Conservation (phyloP, 768 basidiomycete genomes). For the Gloeostereum incarnatum region DNA sequence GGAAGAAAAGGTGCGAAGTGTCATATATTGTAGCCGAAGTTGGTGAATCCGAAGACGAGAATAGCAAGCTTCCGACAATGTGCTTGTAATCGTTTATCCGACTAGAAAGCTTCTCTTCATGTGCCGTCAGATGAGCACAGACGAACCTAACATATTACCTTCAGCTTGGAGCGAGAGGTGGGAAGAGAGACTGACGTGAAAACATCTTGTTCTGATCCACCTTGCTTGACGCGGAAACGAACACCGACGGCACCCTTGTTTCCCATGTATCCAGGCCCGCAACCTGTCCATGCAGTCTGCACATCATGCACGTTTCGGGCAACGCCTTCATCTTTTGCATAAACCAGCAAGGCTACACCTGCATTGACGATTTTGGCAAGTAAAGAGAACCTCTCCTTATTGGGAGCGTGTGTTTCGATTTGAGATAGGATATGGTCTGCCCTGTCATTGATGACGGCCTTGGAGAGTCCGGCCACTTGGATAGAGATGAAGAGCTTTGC, state of each 20-base stretch:
- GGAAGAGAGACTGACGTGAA: conserved; percentile 62
- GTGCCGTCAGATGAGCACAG: conserved; percentile 85
- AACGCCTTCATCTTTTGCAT: conserved; percentile 64
- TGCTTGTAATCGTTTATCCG: conserved; percentile 75
- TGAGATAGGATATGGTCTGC: conserved; percentile 66
- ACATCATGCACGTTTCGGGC: conserved; percentile 54
- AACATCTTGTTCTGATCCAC: conserved; percentile 51
- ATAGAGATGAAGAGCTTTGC: not conserved
- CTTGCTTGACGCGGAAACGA: conserved; percentile 61
- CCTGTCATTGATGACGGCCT: conserved; percentile 56
- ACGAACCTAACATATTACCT: conserved; percentile 63
- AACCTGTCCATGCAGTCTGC: conserved; percentile 69
- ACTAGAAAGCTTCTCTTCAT: conserved; percentile 50
- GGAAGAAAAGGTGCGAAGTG: conserved; percentile 85
- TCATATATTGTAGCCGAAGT: conserved; percentile 58
- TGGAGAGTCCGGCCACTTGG: conserved; percentile 72
- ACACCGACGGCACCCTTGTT: conserved; percentile 95
- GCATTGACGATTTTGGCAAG: conserved; percentile 78
- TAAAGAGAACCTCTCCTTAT: conserved; percentile 68
- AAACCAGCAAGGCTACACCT: conserved; percentile 83
- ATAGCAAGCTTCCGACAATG: conserved; percentile 76
- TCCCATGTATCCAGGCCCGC: conserved; percentile 70
- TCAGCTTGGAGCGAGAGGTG: conserved; percentile 3
- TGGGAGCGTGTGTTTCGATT: conserved; percentile 61
- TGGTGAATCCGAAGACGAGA: conserved; percentile 41